phyloP scores from a whole-genome alignment of 345 rosid species.

The Brassica juncea region DNA sequence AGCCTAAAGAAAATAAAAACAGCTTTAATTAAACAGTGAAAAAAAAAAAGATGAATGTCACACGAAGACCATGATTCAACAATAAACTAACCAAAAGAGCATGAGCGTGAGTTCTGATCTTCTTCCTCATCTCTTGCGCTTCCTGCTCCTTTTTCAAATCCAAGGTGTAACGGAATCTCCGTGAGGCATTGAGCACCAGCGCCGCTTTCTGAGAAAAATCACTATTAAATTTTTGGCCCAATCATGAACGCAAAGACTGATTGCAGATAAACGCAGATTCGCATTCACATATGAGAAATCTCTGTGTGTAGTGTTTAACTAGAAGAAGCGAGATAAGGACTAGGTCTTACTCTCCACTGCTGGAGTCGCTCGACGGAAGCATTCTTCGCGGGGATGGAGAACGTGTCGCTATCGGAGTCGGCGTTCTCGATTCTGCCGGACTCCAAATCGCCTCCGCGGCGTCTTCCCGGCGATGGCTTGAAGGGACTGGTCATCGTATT shows the following conservation, averaged over 20 bases:
- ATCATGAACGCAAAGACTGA: not conserved
- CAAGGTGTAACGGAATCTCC: slow-evolving; percentile 94
- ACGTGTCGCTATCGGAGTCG: slow-evolving; percentile 52
- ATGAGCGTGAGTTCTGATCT: slow-evolving; percentile 81
- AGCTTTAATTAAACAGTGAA: not conserved
- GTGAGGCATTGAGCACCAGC: slow-evolving; percentile 91
- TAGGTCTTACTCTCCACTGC: slow-evolving; percentile 77
- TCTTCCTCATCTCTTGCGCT: slow-evolving; percentile 53
- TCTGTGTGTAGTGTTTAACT: too few species aligned
- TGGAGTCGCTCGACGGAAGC: slow-evolving; percentile 65
- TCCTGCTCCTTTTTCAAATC: slow-evolving; percentile 90
- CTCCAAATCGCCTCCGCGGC: slow-evolving; percentile 52
- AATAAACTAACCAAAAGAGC: slow-evolving; percentile 49
- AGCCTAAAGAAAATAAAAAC: slow-evolving; percentile 54
- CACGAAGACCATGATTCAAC: slow-evolving; percentile 6
- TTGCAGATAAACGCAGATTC: too few species aligned
- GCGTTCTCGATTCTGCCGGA: slow-evolving; percentile 42
- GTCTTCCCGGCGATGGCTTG: slow-evolving; percentile 48
- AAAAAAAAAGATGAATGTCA: not conserved
- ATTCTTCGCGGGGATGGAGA: slow-evolving; percentile 69
- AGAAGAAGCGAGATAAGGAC: too few species aligned
- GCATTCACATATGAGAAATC: too few species aligned
- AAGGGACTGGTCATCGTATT: slow-evolving; percentile 43
- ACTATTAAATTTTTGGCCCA: not conserved
- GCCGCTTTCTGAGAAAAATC: slow-evolving; percentile 76